Evolutionary conservation across 2,329 filamentous ascomycete species (phyloP), one percentile per base, ranked within the genome.

Genomic region (Onygenales sp.): DNA sequence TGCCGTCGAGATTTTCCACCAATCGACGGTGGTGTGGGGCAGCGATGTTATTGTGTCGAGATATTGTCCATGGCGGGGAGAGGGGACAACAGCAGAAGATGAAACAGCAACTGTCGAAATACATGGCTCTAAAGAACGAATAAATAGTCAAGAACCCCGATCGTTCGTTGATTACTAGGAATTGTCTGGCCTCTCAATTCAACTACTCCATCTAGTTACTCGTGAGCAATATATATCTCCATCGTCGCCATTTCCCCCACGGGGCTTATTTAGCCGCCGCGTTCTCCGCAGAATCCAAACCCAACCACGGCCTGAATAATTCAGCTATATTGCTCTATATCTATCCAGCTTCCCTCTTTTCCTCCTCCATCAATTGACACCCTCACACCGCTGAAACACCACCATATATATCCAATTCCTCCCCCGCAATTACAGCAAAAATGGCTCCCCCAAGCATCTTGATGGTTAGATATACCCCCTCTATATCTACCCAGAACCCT

Each of bases 371-470:
- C 21, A 43, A 17, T 17, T 8, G 13, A 43, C 8, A n/a, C 41
- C 10, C 8, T 31, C 33, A 3, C 13, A 17, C 33, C 7, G 8
- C 7, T 11, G n/a, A 10, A 9, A 33, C 38, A 36, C 7, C 21
- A 7, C 11, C 13, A 6, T 13, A 47, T 38, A 5, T 2, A 21
- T 32, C 33, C 3, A 38, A 48, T 7, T 21, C 45, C 21, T 21
- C 33, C 33, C 4, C 5, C 44, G n/a, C 8, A 33, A 2, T 11
- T 10, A 38, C 2, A 38, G 7, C 31, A 43, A 63, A 54, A 49
- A 82, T 81, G 78, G 75, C 79, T 60, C 79, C 81, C 59, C 76
- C 85, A 57, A 84, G 81, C 61, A 83, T 87, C 60, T 75, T 87
- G 66, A 87, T 87, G 83, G 83, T 83, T 63, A 66, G 75, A 64